Base-by-base conservation (phyloP, 345 rosid species). In the Erysimum cheiranthoides region DNA sequence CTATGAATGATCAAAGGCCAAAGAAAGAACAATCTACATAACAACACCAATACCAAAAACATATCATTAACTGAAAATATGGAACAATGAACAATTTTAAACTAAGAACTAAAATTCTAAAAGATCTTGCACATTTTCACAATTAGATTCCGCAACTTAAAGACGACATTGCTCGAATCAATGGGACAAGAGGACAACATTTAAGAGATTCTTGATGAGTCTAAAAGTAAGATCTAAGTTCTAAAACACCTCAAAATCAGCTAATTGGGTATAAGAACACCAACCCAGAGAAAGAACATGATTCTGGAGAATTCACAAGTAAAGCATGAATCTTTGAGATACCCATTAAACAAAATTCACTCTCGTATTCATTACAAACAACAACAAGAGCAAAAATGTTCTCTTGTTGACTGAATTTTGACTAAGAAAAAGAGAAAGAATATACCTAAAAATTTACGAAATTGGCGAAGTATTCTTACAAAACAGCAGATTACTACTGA, bases 161-260 rank as follows among this genome's bases (percentile, higher is more conserved):
- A 76, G 14, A 76, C 70, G 31, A 59, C 32, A 49, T 3, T 76
- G 21, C n/a, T 75, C 31, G 39, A 61, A 35, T 68, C 14, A 68
- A 40, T 67, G 13, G 11, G 36, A 40, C 27, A 45, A 70, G 25
- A 43, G 30, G 17, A 60, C 13, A 42, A 31, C 3, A 30, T 4
- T 54, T 28, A 14, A 14, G 28, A 14, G 61, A 36, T 28, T 66
- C 6, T 38, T 31, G 3, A 14, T 31, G 31, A 21, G 31, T 71
- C 27, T 47, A 10, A 67, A 10, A 62, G 56, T 66, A 79, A 82
- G 87, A 85, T 82, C 86, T 82, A 75, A 74, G 74, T 66, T 51
- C 63, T 7, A 11, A 52, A 18, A 53, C 56, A 52, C 34, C 17
- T 75, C 0, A 47, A 31, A 31, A 21, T 14, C 32, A 46, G 59